Base-by-base conservation (phyloP, 176 grass and related monocot species). In the Canna indica region DNA sequence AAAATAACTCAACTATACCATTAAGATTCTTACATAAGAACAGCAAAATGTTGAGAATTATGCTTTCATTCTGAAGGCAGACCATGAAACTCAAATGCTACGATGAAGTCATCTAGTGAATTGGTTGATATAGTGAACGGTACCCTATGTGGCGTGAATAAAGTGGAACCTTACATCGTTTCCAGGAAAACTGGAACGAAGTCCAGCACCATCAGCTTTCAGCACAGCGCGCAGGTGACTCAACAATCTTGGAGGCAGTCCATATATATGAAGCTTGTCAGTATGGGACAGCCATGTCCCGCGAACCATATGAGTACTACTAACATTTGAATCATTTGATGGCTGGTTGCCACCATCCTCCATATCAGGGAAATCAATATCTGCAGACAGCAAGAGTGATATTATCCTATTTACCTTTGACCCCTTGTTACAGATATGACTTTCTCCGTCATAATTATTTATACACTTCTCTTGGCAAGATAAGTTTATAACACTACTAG, bases 241-340 rank as follows among this genome's bases (percentile, higher is more conserved):
- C 26, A 97, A 53, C 76, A 96, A 83, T 69, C 59, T 70, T 27
- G 62, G 68, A 73, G 93, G 88, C 25, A 97, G 77, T 12, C 88
- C 88, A 79, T 92, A 88, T 1, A 66, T 70, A 59, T 64, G 69
- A 80, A 79, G 53, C 39, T 36, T 57, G 39, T 36, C 27, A 65
- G 25, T 74, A 78, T 79, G 83, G 42, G 83, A 91, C n/a, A 89
- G 30, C 88, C 88, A 91, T 81, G 88, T 85, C 52, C 88, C 86
- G 42, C 93, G 82, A 46, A 97, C 84, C 93, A 92, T 97, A 74
- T 90, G 88, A 70, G 39, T 53, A 4, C 45, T 75, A 75, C 73
- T 80, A 65, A 73, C 84, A 36, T 47, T 77, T 68, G 44, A 69
- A 35, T 45, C 48, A 13, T 58, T 77, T 44, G 53, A 50, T 57